These are phyloP conservation scores for Suhomyces guaymorum DNA, from an alignment of 1,139 yeast genomes.

Conservation along the genomic window DNA sequence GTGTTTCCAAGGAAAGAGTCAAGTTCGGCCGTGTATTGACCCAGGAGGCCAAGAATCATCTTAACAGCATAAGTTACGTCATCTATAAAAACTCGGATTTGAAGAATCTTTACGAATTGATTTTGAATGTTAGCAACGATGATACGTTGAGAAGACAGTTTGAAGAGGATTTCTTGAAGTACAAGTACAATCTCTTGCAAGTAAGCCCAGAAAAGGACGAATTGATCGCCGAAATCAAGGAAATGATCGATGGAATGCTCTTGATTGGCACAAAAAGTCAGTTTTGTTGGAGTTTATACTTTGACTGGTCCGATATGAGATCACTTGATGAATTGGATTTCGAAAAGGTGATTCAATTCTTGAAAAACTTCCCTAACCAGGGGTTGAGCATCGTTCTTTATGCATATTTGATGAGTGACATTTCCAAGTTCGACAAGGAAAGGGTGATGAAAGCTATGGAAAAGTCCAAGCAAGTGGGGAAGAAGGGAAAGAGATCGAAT, in stretches of 20 bases:
- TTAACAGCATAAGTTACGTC: slow-evolving; percentile 51
- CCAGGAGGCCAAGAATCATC: slow-evolving; percentile 30
- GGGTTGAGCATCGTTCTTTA: slow-evolving; percentile 66
- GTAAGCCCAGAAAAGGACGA: slow-evolving; percentile 40
- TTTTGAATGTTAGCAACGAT: slow-evolving; percentile 63
- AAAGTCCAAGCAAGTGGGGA: slow-evolving; percentile 8
- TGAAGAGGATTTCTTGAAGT: slow-evolving; percentile 62
- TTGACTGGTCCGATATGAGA: slow-evolving; percentile 72
- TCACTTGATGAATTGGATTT: slow-evolving; percentile 52
- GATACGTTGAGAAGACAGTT: slow-evolving; percentile 58
- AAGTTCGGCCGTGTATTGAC: slow-evolving; percentile 38
- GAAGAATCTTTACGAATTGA: slow-evolving; percentile 52
- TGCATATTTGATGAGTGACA: slow-evolving; percentile 63
- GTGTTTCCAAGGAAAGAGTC: slow-evolving; percentile 39
- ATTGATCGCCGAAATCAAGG: slow-evolving; percentile 47
- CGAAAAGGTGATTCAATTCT: slow-evolving; percentile 47
- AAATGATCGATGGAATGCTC: slow-evolving; percentile 72
- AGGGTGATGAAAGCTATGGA: slow-evolving; percentile 18
- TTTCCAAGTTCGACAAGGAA: slow-evolving; percentile 56
- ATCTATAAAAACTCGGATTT: slow-evolving; percentile 52
- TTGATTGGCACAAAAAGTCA: slow-evolving; percentile 60
- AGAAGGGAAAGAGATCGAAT: slow-evolving; percentile 10
- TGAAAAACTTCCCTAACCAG: slow-evolving; percentile 57
- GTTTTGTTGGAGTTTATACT: slow-evolving; percentile 71
- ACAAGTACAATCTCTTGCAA: slow-evolving; percentile 55